Evolutionary conservation across 306 rosid genomes (phyloP), one percentile per base, ranked within the genome.

Genomic region (Inga oerstediana): DNA sequence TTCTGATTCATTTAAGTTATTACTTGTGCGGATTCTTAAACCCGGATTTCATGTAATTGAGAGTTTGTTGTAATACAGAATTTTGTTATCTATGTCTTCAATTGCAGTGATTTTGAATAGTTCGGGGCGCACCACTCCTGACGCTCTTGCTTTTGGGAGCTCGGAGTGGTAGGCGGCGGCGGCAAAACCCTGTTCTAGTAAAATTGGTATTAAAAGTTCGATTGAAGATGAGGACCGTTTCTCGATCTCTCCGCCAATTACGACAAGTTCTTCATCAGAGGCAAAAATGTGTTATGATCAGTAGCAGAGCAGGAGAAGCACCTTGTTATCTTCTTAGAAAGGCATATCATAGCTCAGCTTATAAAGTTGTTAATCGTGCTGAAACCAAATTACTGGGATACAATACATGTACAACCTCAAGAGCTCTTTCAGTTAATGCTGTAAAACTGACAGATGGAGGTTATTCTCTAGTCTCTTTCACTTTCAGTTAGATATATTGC

Each of bases 151-250:
- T 41, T 76, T 78, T 82, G 59, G 56, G 88, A 65, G 77, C 71
- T 80, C 48, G 51, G 79, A 82, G 67, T 17, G 74, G n/a, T 70
- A 39, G 58, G 76, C 65, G 8, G 76, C 65, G 8, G 76, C 65
- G 8, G 46, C 22, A 45, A 81, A 11, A 0, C 48, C 43, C 34
- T 39, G 22, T 43, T 46, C 19, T 79, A 72, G 79, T n/a, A 68
- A 17, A 66, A 52, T 79, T 70, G 65, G 16, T 49, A 13, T 45
- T 22, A 1, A 32, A 65, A 70, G 76, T 27, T 13, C 61, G 75
- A 74, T 74, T 82, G 80, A 91, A 88, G 90, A 96, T 93, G 99
- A 91, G 96, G 84, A 83, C 72, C 44, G 22, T 86, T 45, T 81
- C 80, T 85, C 93, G 92, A 58, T 88, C 87, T 80, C 56, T 91